These are phyloP conservation scores for Hibiscus syriacus DNA, from an alignment of 345 rosid species.

Conservation along the genomic window DNA sequence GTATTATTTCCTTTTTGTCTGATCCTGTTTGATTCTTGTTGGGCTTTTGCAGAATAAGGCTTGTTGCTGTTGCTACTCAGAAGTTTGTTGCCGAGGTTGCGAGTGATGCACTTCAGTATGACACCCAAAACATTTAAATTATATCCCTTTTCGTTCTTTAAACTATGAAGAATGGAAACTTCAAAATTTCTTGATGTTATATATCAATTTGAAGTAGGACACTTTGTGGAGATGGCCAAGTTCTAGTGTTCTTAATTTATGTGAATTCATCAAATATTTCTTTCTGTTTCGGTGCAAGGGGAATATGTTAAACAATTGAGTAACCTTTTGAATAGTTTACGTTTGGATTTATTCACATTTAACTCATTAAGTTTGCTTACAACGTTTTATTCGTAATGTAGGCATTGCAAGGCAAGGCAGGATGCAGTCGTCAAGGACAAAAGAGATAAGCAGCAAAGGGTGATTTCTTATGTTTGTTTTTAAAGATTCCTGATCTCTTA, in stretches of 20 bases:
- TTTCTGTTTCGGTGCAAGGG: neutral
- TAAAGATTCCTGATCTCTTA: neutral
- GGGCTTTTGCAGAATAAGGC: constrained; percentile 53
- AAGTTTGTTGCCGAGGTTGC: constrained; percentile 95
- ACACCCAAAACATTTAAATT: neutral
- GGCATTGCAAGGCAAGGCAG: constrained; percentile 89
- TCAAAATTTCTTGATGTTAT: neutral
- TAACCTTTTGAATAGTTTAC: neutral
- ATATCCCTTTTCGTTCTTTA: neutral
- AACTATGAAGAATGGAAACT: neutral
- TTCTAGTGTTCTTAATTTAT: neutral
- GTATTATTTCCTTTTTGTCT: neutral
- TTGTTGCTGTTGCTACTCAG: constrained; percentile 95
- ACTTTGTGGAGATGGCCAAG: neutral
- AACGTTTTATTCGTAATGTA: neutral
- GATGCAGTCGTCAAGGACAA: constrained; percentile 82
- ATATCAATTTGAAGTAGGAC: neutral
- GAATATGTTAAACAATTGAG: neutral
- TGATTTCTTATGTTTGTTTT: constrained; percentile 13
- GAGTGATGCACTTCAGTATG: constrained; percentile 80
- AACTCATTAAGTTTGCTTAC: neutral
- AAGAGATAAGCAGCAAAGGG: constrained; percentile 90
- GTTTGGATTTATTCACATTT: neutral
- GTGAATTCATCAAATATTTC: neutral
- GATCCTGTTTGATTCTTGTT: neutral